Percentiles rank a stretch among this genome's conserved stretches.
These are phyloP conservation scores for Mucor circinelloides DNA, from an alignment of 371 early-diverging fungal species.

Conservation along the genomic window DNA sequence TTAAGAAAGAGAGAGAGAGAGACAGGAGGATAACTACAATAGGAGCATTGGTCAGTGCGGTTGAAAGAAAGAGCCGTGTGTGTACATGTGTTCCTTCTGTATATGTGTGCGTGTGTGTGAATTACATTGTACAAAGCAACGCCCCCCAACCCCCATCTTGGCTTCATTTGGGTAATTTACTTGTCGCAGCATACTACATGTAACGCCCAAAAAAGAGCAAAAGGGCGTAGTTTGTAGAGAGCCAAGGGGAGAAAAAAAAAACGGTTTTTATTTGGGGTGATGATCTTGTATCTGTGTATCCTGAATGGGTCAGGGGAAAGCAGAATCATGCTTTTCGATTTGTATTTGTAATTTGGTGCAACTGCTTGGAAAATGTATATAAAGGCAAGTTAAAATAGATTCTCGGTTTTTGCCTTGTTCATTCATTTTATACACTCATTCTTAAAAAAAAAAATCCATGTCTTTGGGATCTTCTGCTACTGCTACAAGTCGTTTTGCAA, in stretches of 20 bases:
- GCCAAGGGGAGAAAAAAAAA: background rate
- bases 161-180: background rate
- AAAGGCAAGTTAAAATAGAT: background rate
- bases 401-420: background rate
- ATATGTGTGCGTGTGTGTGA: background rate
- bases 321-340: background rate
- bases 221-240: background rate
- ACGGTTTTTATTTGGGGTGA: background rate
- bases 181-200: background rate
- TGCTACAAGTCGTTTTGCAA: background rate
- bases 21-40: too few species aligned
- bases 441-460: too few species aligned
- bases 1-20: background rate
- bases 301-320: conserved; percentile 2
- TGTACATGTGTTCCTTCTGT: background rate
- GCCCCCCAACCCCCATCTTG: background rate
- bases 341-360: background rate
- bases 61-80: background rate
- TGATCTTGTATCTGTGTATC: conserved; percentile 5
- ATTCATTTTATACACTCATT: background rate
- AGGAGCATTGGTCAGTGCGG: background rate
- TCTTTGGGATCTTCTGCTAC: conserved; percentile 8
- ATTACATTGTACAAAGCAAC: background rate
- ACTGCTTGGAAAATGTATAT: background rate
- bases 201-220: background rate